Conservation (phyloP, 2,329 filamentous ascomycete species). For the Diplodia scrobiculata region DNA sequence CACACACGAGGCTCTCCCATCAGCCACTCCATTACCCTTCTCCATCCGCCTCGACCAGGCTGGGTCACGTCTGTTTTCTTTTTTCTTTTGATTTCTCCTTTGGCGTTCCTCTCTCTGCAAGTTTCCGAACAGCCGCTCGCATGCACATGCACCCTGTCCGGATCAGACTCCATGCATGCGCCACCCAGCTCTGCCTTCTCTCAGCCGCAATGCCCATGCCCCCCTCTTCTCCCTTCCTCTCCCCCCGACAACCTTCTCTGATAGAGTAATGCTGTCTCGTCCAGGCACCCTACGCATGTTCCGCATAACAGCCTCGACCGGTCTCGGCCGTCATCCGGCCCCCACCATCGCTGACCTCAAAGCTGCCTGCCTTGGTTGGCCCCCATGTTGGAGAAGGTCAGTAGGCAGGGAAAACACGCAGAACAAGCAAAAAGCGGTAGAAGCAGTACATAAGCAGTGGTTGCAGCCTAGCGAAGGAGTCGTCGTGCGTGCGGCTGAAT, state of each 20-base stretch:
- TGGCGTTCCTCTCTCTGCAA: background rate
- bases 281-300: background rate
- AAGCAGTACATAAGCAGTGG: too few relatives aligned
- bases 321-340: background rate
- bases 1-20: slow-evolving; percentile 1
- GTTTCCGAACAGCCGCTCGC: background rate
- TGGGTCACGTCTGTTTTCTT: background rate
- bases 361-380: background rate
- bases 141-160: background rate
- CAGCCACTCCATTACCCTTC: background rate
- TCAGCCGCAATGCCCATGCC: background rate
- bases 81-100: background rate
- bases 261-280: background rate
- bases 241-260: too few relatives aligned
- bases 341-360: background rate
- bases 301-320: background rate
- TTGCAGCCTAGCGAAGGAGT: too few relatives aligned
- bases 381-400: too few relatives aligned
- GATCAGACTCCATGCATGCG: background rate
- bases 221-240: too few relatives aligned
- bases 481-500: too few relatives aligned
- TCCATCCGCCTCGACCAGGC: background rate
- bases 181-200: background rate
- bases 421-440: too few relatives aligned
- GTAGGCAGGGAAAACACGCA: background rate